A percentile compares a stretch with the other conserved stretches of the same genome.
Evolutionary conservation across 1,284 basidiomycete species (phyloP).

Genomic region (Cutaneotrichosporon dermatis): DNA sequence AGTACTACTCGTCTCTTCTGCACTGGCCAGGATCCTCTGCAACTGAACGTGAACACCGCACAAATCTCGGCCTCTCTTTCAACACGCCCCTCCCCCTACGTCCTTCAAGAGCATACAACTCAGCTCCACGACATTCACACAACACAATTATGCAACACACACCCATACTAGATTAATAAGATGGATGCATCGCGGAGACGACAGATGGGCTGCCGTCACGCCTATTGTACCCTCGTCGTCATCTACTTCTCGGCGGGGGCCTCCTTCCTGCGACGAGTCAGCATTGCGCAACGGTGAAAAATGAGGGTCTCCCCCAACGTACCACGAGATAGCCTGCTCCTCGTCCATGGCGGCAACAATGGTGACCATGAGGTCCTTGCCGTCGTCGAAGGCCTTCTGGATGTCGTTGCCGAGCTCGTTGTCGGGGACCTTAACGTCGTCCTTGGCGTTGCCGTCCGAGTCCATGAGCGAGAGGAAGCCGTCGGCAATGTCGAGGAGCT

Average conservation of each 20-base stretch:
- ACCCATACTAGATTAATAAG: neutral
- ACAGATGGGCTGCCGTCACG: neutral
- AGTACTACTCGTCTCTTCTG: too few relatives aligned
- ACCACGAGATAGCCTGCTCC: slow-evolving; percentile 16
- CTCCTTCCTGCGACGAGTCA: slow-evolving; percentile 4
- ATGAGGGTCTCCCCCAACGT: neutral
- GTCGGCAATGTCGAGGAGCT: slow-evolving; percentile 84
- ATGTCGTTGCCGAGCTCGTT: slow-evolving; percentile 76
- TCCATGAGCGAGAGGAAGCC: slow-evolving; percentile 93
- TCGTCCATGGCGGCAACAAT: slow-evolving; percentile 83
- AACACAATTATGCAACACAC: neutral
- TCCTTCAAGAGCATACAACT: too few relatives aligned
- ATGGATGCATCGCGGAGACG: slow-evolving; percentile 1
- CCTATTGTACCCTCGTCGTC: slow-evolving; percentile 1
- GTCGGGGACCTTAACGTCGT: slow-evolving; percentile 93
- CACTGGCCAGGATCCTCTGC: too few relatives aligned
- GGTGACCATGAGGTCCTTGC: slow-evolving; percentile 77
- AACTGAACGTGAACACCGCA: too few relatives aligned
- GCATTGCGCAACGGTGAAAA: neutral
- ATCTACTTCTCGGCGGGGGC: neutral
- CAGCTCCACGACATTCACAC: too few relatives aligned
- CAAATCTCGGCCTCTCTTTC: too few relatives aligned
- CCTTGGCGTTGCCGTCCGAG: slow-evolving; percentile 76
- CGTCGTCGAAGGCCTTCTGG: slow-evolving; percentile 67
- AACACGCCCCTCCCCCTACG: too few relatives aligned